These are phyloP conservation scores for Rhodofomes roseus DNA, from an alignment of 1,284 basidiomycete species.

Conservation along the genomic window DNA sequence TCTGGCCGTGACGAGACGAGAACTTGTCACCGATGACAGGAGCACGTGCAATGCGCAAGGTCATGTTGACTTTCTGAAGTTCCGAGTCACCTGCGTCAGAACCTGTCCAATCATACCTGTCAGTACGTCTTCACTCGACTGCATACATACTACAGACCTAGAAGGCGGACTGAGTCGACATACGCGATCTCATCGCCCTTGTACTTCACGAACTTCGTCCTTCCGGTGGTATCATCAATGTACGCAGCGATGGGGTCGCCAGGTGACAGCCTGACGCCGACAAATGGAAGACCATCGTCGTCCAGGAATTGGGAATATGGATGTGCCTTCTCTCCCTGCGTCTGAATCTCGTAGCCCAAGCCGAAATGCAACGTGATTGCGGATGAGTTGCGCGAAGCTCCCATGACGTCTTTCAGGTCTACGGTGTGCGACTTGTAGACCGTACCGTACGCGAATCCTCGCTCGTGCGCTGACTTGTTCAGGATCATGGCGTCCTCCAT, in stretches of 20 bases:
- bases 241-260: slow-evolving; percentile 88
- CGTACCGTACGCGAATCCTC: slow-evolving; percentile 96
- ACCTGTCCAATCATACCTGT: slow-evolving; percentile 41
- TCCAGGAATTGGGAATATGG: slow-evolving; percentile 66
- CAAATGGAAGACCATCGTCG: slow-evolving; percentile 79
- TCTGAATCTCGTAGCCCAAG: slow-evolving; percentile 73
- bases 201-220: slow-evolving; percentile 90
- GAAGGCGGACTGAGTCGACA: slow-evolving; percentile 88
- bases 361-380: slow-evolving; percentile 81
- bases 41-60: slow-evolving; percentile 88
- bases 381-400: slow-evolving; percentile 53
- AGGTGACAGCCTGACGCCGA: slow-evolving; percentile 69
- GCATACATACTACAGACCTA: slow-evolving; percentile 53
- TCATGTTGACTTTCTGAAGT: slow-evolving; percentile 92
- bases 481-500: slow-evolving; percentile 99
- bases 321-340: slow-evolving; percentile 55
- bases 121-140: background rate
- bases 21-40: slow-evolving; percentile 99
- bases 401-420: slow-evolving; percentile 82
- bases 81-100: slow-evolving; percentile 85
- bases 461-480: slow-evolving; percentile 98
- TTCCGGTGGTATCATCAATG: slow-evolving; percentile 81
- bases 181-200: slow-evolving; percentile 95
- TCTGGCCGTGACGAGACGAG: slow-evolving; percentile 98
- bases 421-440: slow-evolving; percentile 95